phyloP scores from a whole-genome alignment of 768 basidiomycete genomes.

The Auriscalpium orientale region DNA sequence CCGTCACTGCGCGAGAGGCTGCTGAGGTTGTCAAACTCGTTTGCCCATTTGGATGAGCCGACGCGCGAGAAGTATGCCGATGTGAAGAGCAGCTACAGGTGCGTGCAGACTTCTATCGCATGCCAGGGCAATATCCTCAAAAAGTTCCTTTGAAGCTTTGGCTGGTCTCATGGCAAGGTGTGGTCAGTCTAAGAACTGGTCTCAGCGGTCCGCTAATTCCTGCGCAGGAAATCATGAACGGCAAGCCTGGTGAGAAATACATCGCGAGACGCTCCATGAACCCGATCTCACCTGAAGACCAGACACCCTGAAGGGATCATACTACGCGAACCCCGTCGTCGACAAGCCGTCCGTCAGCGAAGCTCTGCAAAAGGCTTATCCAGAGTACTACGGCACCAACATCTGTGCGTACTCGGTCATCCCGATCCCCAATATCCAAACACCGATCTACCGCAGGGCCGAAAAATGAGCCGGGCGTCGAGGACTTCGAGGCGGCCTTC shows the following conservation, averaged over 20 bases:
- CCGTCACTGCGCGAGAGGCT: constrained; percentile 56
- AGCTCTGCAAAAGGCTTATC: constrained; percentile 48
- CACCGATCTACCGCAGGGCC: constrained; percentile 45
- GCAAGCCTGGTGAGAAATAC: constrained; percentile 56
- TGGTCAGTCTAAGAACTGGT: background rate
- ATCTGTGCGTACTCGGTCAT: constrained; percentile 53
- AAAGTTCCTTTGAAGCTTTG: constrained; percentile 47
- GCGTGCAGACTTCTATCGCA: constrained; percentile 7
- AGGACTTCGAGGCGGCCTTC: constrained; percentile 83
- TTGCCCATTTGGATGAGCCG: constrained; percentile 62
- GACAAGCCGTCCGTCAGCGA: constrained; percentile 58
- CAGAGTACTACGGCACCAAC: constrained; percentile 83
- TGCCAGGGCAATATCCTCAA: too few relatives aligned
- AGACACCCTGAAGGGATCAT: constrained; percentile 89
- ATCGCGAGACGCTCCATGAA: background rate
- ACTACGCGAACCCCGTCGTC: constrained; percentile 80
- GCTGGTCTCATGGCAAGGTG: constrained; percentile 97
- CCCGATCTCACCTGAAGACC: constrained; percentile 1
- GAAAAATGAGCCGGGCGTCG: constrained; percentile 39
- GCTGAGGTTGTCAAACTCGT: constrained; percentile 66
- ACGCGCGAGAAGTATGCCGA: constrained; percentile 71
- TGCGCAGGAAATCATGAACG: constrained; percentile 89
- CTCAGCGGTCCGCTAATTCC: background rate
- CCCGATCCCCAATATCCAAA: background rate
- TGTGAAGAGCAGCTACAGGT: constrained; percentile 70